phyloP scores from a whole-genome alignment of 306 rosid genomes.

The Comarum palustre region DNA sequence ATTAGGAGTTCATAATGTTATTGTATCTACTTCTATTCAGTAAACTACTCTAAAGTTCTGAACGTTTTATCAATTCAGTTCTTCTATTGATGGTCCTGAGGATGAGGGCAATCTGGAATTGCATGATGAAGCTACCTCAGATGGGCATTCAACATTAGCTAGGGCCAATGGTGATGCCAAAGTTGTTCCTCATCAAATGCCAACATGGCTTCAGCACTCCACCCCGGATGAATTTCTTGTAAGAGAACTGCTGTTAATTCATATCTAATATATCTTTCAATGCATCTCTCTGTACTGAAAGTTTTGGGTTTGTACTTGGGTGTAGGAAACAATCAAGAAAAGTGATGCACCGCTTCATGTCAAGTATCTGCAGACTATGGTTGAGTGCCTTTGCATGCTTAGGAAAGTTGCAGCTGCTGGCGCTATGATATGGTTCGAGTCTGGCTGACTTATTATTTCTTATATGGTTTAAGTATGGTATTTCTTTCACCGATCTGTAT shows the following conservation, averaged over 20 bases:
- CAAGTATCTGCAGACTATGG: conserved; percentile 95
- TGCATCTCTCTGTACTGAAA: conserved; percentile 31
- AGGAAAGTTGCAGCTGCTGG: conserved; percentile 99
- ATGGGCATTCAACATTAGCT: conserved; percentile 43
- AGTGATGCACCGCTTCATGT: conserved; percentile 85
- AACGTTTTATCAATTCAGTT: conserved; percentile 48
- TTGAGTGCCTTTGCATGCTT: conserved; percentile 94
- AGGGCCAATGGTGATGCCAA: conserved; percentile 58
- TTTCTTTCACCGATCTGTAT: conserved; percentile 14
- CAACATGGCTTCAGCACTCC: conserved; percentile 84
- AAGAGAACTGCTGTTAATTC: conserved; percentile 28
- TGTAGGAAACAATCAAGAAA: conserved; percentile 81
- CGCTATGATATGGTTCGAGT: conserved; percentile 87
- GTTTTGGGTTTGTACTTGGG: conserved; percentile 33
- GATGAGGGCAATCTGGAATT: conserved; percentile 60
- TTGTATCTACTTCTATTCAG: neutral
- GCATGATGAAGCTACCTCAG: conserved; percentile 55
- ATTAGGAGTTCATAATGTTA: neutral
- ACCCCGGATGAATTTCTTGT: conserved; percentile 99
- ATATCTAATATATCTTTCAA: conserved; percentile 24
- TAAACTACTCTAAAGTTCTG: conserved; percentile 10
- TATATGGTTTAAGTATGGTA: neutral
- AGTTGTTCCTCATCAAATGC: conserved; percentile 59
- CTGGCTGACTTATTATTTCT: conserved; percentile 17
- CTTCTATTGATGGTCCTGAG: conserved; percentile 70